Percentiles rank a stretch among this genome's conserved stretches.
phyloP scores from a whole-genome alignment of 2,329 filamentous ascomycete species.

The Elsinoe australis region DNA sequence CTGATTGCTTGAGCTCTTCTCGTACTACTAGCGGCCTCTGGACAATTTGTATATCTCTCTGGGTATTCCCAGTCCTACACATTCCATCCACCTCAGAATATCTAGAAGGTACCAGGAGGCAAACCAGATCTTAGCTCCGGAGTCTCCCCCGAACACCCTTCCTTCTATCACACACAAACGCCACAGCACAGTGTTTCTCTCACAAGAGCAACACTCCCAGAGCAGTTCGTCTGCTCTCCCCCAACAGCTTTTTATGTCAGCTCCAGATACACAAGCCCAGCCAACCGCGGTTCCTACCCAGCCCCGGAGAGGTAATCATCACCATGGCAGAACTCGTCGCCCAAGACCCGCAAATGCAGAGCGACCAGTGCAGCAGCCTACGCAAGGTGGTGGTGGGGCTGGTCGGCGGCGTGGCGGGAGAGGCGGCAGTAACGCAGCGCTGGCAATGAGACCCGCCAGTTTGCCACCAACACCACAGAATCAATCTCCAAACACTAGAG shows the following conservation, averaged over 20 bases:
- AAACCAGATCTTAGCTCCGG: not conserved
- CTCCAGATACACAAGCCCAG: not conserved
- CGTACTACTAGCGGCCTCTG: no score
- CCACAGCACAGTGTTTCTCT: not conserved
- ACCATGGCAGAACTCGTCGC: constrained; percentile 1
- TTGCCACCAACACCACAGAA: not conserved
- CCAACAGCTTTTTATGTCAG: constrained; percentile 3
- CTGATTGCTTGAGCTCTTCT: no score
- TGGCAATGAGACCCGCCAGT: constrained; percentile 13
- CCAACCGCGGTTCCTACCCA: not conserved
- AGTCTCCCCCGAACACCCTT: not conserved
- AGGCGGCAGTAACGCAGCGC: constrained; percentile 9
- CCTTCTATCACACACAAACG: not conserved
- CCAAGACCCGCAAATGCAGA: not conserved
- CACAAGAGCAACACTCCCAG: not conserved
- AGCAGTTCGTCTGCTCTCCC: constrained; percentile 12
- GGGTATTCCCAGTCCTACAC: not conserved
- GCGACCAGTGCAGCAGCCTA: not conserved
- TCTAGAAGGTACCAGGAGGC: no score
- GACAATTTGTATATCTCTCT: no score
- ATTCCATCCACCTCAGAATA: not conserved
- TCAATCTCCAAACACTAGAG: not conserved
- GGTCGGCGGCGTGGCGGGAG: constrained; percentile 4
- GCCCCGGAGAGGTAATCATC: constrained; percentile 2
- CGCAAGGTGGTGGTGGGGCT: not conserved